Conservation (phyloP, 345 rosid species). For the Anastatica hierochuntica region DNA sequence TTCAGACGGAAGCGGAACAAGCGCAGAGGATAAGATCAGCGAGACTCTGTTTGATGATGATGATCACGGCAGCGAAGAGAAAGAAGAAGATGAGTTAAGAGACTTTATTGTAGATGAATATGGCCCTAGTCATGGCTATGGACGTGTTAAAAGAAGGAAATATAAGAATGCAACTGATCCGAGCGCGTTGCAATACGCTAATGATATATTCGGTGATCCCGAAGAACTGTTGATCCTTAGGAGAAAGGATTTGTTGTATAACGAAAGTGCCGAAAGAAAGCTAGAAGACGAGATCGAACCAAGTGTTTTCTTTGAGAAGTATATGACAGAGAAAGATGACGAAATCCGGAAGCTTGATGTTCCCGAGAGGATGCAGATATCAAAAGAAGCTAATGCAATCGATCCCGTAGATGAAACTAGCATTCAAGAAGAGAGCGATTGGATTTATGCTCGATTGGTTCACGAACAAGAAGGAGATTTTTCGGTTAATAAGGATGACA, state of each 20-base stretch:
- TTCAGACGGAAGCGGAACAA: constrained; percentile 57
- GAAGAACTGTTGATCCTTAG: constrained; percentile 67
- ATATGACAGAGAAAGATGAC: constrained; percentile 94
- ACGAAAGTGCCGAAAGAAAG: constrained; percentile 61
- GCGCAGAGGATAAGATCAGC: constrained; percentile 80
- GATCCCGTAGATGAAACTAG: constrained; percentile 52
- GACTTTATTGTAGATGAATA: constrained; percentile 95
- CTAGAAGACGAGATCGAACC: constrained; percentile 97
- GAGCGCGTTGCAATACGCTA: constrained; percentile 75
- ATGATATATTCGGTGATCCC: constrained; percentile 88
- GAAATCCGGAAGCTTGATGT: constrained; percentile 62
- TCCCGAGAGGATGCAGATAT: constrained; percentile 87
- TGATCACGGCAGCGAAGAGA: constrained; percentile 88
- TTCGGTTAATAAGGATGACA: constrained; percentile 50
- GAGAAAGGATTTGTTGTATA: constrained; percentile 53
- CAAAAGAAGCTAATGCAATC: constrained; percentile 63
- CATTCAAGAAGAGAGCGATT: constrained; percentile 55
- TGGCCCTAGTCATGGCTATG: constrained; percentile 56
- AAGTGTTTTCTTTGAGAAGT: constrained; percentile 74
- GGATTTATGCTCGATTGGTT: constrained; percentile 60
- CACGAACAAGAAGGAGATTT: constrained; percentile 21
- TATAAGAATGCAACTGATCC: constrained; percentile 67
- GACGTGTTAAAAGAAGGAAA: constrained; percentile 68
- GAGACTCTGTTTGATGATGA: constrained; percentile 78
- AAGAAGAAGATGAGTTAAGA: constrained; percentile 95